Base-by-base conservation (phyloP, 176 grass and related monocot species). In the Oryza glaberrima region DNA sequence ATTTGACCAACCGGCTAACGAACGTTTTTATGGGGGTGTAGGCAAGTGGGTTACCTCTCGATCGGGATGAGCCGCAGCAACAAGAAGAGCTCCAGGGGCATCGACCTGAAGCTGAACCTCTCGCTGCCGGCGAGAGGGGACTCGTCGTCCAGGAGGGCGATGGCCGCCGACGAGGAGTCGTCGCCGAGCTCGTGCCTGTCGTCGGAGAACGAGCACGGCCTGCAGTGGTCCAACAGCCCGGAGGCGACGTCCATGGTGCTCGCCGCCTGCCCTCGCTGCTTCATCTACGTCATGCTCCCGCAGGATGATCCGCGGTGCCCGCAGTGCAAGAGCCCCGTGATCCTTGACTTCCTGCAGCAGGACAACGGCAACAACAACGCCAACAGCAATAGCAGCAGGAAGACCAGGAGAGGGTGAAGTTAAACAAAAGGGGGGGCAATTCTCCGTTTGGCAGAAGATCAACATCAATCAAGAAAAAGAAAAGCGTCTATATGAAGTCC, bases 251-350 rank as follows among this genome's bases (percentile, higher is more conserved):
- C 94, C 48, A 97, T 97, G 94, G 94, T 97, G 74, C 89, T 97
- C 9, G 90, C 94, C 2, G 94, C 87, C 44, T 97, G 94, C 54
- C 87, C 94, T 0, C 84, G 89, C 9, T 97, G 94, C 86, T 88
- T 97, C 90, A 97, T 97, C 90, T 97, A 97, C 4, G 94, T 97
- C 83, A 97, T 97, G 94, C 94, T 97, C 81, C 89, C 90, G 3
- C 90, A 92, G 86, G 94, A 91, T 2, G 94, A 97, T 38, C 92
- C 92, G 16, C 83, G 80, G 77, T 97, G 94, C 77, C 94, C 94
- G 34, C 89, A 91, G 90, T 97, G 94, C 83, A 97, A 94, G 86
- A 94, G 86, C 74, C 92, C 92, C 7, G 92, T 97, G 54, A 88
- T 97, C 69, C 94, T 97, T 4, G 92, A 97, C 89, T 97, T 97